Conservation (phyloP, 208 protist species). For the Crithidia expoeki region DNA sequence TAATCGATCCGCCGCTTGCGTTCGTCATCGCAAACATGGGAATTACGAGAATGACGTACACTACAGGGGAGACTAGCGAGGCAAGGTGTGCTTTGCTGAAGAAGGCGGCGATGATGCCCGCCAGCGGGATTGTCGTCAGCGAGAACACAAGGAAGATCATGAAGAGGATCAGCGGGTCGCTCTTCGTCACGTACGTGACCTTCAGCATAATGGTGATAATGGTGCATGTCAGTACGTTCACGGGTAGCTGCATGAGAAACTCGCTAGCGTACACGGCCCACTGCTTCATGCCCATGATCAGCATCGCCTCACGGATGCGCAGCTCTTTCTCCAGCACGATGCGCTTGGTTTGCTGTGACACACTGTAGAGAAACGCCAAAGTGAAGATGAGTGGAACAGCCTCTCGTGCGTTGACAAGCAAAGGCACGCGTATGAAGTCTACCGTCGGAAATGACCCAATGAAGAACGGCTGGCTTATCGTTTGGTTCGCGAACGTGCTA, state of each 20-base stretch:
- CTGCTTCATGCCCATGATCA: conserved; percentile 80
- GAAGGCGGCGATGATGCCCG: conserved; percentile 53
- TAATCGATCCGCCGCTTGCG: conserved; percentile 23
- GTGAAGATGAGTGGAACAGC: conserved; percentile 62
- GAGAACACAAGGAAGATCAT: conserved; percentile 61
- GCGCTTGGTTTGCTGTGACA: conserved; percentile 68
- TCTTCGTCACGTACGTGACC: conserved; percentile 12
- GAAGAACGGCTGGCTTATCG: conserved; percentile 21
- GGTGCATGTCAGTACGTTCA: conserved; percentile 52
- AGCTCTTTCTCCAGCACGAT: conserved; percentile 85
- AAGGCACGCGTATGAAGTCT: conserved; percentile 32
- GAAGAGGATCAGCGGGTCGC: conserved; percentile 37
- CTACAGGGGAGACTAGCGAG: conserved; percentile 61
- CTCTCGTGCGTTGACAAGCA: conserved; percentile 34
- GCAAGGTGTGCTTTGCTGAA: conserved; percentile 78
- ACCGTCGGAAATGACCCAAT: conserved; percentile 35
- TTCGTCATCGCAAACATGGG: conserved; percentile 63
- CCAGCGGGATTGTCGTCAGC: conserved; percentile 43
- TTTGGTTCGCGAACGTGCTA: conserved; percentile 8
- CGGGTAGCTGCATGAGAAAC: conserved; percentile 37
- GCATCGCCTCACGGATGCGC: conserved; percentile 72
- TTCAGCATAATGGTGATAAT: conserved; percentile 18
- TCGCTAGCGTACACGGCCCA: conserved; percentile 49
- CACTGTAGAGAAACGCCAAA: conserved; percentile 70
- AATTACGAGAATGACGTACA: conserved; percentile 68